Evolutionary conservation across 139 green algal species (phyloP).

Genomic region (Chlorella sp.): DNA sequence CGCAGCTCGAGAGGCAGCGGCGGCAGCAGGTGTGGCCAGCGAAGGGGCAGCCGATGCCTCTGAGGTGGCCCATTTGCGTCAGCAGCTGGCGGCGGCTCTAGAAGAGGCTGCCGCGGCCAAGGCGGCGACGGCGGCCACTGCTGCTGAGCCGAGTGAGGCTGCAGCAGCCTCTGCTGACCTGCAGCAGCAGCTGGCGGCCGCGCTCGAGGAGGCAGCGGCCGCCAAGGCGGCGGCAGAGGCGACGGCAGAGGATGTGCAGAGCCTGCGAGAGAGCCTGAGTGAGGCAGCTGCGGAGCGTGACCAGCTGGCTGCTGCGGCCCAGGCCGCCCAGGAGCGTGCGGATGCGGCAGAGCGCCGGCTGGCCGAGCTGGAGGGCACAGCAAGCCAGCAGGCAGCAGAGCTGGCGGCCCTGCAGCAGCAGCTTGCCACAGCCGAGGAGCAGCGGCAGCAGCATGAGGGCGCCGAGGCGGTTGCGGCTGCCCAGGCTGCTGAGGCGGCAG

Average conservation of each 20-base stretch:
- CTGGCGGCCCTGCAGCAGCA: constrained; percentile 14
- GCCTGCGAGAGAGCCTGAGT: constrained; percentile 13
- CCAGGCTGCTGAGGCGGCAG: neutral
- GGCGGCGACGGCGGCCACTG: neutral
- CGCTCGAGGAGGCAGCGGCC: neutral
- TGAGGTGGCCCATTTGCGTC: neutral
- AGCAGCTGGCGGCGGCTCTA: neutral
- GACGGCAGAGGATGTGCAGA: neutral
- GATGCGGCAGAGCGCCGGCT: neutral
- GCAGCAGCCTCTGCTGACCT: too few relatives aligned
- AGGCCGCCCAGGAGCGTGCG: constrained; percentile 7
- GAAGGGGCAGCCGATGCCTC: neutral
- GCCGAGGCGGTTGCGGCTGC: neutral
- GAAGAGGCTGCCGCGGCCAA: neutral
- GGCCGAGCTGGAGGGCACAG: neutral
- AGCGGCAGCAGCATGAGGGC: too few relatives aligned
- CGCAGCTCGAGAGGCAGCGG: neutral
- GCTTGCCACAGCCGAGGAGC: neutral
- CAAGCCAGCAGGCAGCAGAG: constrained; percentile 17
- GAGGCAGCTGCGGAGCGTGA: neutral
- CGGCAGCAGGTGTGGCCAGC: neutral
- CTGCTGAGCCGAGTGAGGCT: neutral
- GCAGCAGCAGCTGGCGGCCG: too few relatives aligned
- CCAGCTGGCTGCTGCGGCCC: neutral
- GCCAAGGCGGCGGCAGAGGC: neutral